Conservation (phyloP, 2,329 filamentous ascomycete genomes). For the Samsoniella hepiali region DNA sequence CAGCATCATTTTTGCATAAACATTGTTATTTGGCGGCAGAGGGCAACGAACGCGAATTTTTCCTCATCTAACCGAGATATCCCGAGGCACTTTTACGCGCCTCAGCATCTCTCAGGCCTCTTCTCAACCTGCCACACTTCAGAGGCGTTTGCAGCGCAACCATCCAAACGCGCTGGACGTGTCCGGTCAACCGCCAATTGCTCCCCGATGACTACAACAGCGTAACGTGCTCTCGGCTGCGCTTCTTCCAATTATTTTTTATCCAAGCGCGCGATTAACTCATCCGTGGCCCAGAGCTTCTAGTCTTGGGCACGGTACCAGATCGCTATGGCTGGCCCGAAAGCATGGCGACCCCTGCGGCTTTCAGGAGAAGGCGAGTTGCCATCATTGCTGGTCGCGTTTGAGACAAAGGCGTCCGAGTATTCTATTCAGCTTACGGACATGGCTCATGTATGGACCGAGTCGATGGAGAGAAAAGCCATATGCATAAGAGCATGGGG, state of each 20-base stretch:
- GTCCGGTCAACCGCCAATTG: neutral
- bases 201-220: neutral
- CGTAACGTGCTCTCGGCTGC: neutral
- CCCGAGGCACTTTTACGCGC: too few species aligned
- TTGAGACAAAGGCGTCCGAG: slow-evolving; percentile 49
- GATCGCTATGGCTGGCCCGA: slow-evolving; percentile 30
- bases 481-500: slow-evolving; percentile 61
- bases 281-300: too few species aligned
- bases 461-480: slow-evolving; percentile 57
- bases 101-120: neutral
- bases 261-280: neutral
- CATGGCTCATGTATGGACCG: slow-evolving; percentile 69
- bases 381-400: slow-evolving; percentile 63
- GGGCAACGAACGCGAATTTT: neutral
- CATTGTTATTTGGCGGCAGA: neutral
- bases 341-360: slow-evolving; percentile 49
- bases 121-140: neutral
- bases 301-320: neutral
- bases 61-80: neutral
- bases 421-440: slow-evolving; percentile 70
- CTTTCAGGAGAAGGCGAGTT: slow-evolving; percentile 39
- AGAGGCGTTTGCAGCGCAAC: neutral
- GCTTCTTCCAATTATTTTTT: neutral
- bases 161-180: neutral
- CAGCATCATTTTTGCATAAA: neutral